Evolutionary conservation across 2,329 filamentous ascomycete species (phyloP), one percentile per base, ranked within the genome.

Genomic region (Colletotrichum sp.): DNA sequence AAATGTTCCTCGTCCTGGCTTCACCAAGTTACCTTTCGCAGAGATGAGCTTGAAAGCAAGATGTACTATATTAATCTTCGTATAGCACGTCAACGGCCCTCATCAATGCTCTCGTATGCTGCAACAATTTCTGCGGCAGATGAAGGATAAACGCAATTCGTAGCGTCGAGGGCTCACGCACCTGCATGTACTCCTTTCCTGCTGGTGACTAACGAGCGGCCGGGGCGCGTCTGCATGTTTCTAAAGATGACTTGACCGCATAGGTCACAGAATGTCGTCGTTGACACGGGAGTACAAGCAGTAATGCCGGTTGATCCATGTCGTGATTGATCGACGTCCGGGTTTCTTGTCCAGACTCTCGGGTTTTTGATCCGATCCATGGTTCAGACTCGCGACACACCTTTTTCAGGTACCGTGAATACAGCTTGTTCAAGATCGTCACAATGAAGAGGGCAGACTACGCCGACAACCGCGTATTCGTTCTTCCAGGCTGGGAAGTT

Each of bases 51-150:
- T 52, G 44, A 21, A 13, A 8, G 44, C 5, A 13, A 13, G 10
- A 0, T 8, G 10, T 21, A 26, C 24, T 5, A 26, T 5, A 26
- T 26, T 5, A 26, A 26, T 26, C 24, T 26, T 26, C 5, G 24
- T 26, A 26, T 26, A 26, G 24, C 5, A 2, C 0, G 44, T 4
- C 18, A 21, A 13, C 6, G 3, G 1, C 0, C n/a, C 3, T 52
- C 2, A 13, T 52, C 1, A 21, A 21, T 32, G 28, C 44, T 49
- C 44, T 44, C 28, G 10, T 9, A 10, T 5, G 28, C 18, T 55
- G 8, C 28, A 55, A 28, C 16, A 55, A 21, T 4, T 52, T 0
- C 44, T 21, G 44, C 44, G n/a, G 2, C 44, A 21, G 12, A 52
- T 21, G n/a, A 1, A 52, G 44, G 44, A 49, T 49, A n/a, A 49